Conservation (phyloP, 139 green algal species). For the Desmodesmus armatus region DNA sequence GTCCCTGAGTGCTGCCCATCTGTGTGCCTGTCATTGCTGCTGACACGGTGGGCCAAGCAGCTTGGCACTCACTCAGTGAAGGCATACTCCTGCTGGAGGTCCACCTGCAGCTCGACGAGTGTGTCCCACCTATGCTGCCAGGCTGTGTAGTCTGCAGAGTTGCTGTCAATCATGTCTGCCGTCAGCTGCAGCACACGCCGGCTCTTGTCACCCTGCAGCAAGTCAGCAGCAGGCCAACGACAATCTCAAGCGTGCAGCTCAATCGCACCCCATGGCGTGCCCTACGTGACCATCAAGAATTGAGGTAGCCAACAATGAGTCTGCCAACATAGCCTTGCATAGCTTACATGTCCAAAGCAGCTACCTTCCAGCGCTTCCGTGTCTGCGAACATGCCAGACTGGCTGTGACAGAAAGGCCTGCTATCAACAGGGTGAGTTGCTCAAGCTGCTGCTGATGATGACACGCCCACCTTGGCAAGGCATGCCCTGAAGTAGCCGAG, state of each 20-base stretch:
- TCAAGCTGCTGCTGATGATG: not conserved
- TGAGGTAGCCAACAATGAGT: no score
- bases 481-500: slow-evolving; percentile 66
- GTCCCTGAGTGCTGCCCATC: no score
- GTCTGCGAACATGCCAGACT: no score
- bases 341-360: no score
- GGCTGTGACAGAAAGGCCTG: no score
- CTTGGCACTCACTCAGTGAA: slow-evolving; percentile 30
- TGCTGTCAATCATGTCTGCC: slow-evolving; percentile 73
- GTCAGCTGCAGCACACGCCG: slow-evolving; percentile 73
- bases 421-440: no score
- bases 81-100: slow-evolving; percentile 32
- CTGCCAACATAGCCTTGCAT: no score
- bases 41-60: no score
- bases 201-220: slow-evolving; percentile 62
- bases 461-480: slow-evolving; percentile 36
- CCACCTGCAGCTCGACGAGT: slow-evolving; percentile 35
- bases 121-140: slow-evolving; percentile 74
- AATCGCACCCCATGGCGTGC: no score
- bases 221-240: not conserved
- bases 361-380: no score
- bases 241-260: not conserved
- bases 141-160: slow-evolving; percentile 85
- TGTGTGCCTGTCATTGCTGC: not conserved
- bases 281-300: no score